Percentiles rank a stretch among this genome's conserved stretches.
Conservation (phyloP, 2,329 filamentous ascomycete genomes). For the Podosphaera fusca region DNA sequence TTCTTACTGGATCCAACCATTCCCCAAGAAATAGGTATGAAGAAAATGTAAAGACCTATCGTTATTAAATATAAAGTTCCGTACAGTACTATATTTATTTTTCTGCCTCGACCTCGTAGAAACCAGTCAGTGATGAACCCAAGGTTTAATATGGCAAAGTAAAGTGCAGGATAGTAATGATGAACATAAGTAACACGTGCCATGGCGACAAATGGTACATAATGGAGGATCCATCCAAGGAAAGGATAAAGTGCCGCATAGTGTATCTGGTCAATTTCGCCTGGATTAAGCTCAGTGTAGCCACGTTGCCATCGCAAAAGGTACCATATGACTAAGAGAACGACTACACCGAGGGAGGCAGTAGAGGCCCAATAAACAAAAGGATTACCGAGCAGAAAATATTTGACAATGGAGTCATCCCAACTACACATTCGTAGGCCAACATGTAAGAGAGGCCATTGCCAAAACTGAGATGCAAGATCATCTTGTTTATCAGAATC, state of each 20-base stretch:
- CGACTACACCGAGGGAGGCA: constrained; percentile 50
- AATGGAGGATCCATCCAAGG: constrained; percentile 89
- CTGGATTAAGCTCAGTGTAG: constrained; percentile 55
- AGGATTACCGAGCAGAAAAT: constrained; percentile 94
- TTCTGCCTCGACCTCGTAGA: constrained; percentile 40
- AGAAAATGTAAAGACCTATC: constrained; percentile 67
- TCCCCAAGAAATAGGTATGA: constrained; percentile 87
- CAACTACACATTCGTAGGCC: constrained; percentile 97
- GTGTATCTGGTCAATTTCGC: constrained; percentile 82
- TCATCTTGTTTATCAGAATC: constrained; percentile 99
- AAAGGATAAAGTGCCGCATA: constrained; percentile 81
- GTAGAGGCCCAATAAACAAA: constrained; percentile 91
- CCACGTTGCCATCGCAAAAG: constrained; percentile 88
- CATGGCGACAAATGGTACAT: constrained; percentile 90
- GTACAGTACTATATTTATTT: constrained; percentile 46
- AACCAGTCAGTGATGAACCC: constrained; percentile 80
- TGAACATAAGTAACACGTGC: constrained; percentile 97
- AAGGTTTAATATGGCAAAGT: constrained; percentile 79
- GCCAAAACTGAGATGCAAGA: constrained; percentile 89
- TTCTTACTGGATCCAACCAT: constrained; percentile 71
- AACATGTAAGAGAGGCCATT: constrained; percentile 90
- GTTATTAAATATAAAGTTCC: constrained; percentile 47
- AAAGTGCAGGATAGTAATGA: constrained; percentile 95
- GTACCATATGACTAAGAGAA: constrained; percentile 58
- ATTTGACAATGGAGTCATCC: constrained; percentile 90